Evolutionary conservation across 1,139 yeast genomes (phyloP).

Genomic region (Yamadazyma membranifaciens): DNA sequence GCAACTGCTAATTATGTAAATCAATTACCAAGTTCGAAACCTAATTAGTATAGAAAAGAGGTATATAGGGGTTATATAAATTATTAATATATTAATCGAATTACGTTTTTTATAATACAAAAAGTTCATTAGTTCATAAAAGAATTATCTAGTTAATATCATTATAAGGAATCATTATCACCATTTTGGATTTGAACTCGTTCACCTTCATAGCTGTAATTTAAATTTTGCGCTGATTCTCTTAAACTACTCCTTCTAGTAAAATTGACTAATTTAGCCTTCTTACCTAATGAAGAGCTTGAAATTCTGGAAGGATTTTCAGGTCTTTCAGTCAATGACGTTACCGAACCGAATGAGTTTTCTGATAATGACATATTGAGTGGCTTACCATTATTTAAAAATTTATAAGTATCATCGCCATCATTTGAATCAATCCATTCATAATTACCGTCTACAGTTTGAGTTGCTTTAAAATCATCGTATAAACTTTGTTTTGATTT

Average conservation of each 20-base stretch:
- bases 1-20: slow-evolving; percentile 74
- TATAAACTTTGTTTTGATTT: slow-evolving; percentile 15
- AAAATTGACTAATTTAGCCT: slow-evolving; percentile 53
- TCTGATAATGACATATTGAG: slow-evolving; percentile 14
- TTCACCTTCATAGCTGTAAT: slow-evolving; percentile 28
- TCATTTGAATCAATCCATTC: slow-evolving; percentile 23
- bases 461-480: slow-evolving; percentile 32
- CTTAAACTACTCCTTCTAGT: slow-evolving; percentile 48
- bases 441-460: slow-evolving; percentile 25
- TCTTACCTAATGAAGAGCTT: slow-evolving; percentile 19
- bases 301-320: slow-evolving; percentile 16
- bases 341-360: slow-evolving; percentile 10
- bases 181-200: slow-evolving; percentile 38
- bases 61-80: background rate
- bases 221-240: slow-evolving; percentile 30
- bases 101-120: slow-evolving; percentile 7
- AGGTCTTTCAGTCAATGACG: slow-evolving; percentile 2
- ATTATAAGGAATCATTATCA: slow-evolving; percentile 27
- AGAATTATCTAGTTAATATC: background rate
- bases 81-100: slow-evolving; percentile 10
- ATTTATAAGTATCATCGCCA: slow-evolving; percentile 12
- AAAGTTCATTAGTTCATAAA: slow-evolving; percentile 1
- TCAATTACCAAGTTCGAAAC: slow-evolving; percentile 26
- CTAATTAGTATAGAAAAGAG: slow-evolving; percentile 2
- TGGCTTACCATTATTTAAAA: slow-evolving; percentile 14